phyloP scores from a whole-genome alignment of 129 eudicot genomes.

The Rutidosis leptorrhynchoides region DNA sequence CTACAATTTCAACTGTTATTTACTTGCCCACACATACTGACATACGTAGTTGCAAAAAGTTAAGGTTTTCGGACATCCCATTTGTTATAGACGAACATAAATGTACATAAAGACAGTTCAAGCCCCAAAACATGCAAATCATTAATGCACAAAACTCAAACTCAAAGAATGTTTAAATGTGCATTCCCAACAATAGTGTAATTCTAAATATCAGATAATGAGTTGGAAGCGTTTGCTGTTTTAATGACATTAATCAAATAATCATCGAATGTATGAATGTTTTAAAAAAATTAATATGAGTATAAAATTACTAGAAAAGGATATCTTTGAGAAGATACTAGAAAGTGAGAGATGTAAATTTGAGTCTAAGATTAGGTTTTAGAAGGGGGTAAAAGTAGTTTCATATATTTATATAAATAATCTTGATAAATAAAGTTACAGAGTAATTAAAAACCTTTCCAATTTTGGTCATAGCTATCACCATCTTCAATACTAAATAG shows the following conservation, averaged over 20 bases:
- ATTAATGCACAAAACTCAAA: neutral
- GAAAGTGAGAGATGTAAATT: neutral
- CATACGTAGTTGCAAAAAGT: neutral
- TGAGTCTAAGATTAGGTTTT: neutral
- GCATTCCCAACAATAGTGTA: neutral
- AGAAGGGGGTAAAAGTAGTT: neutral
- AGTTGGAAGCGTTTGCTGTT: neutral
- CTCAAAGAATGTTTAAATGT: neutral
- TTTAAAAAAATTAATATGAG: neutral
- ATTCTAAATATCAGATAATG: neutral
- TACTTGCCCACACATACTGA: neutral
- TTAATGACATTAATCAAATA: neutral
- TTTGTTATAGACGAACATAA: neutral
- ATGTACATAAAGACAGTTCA: neutral
- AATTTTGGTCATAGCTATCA: slow-evolving; percentile 44
- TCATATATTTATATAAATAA: neutral
- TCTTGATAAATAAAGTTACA: neutral
- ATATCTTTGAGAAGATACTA: neutral
- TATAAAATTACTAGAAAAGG: neutral
- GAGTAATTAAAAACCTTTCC: slow-evolving; percentile 51
- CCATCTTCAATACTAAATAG: slow-evolving; percentile 52
- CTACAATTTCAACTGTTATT: neutral
- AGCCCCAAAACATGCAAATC: slow-evolving; percentile 11
- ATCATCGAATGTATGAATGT: neutral
- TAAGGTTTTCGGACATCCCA: neutral